A percentile compares a stretch with the other conserved stretches of the same genome.
Conservation (phyloP, 352 stramenopile genomes). For the Phytophthora cryptogea region DNA sequence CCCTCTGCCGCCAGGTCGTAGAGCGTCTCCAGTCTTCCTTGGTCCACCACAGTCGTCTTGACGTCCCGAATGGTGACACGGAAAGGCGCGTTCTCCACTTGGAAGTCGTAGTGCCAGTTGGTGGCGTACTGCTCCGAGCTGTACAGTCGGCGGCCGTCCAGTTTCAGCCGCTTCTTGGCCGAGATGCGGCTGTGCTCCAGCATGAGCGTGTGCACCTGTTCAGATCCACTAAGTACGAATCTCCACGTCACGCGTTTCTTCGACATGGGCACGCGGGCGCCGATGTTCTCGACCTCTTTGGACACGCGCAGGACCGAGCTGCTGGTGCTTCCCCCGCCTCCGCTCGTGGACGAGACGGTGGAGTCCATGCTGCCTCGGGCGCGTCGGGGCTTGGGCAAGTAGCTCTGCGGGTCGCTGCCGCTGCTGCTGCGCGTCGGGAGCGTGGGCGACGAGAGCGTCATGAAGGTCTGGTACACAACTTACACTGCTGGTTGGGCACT, state of each 20-base stretch:
- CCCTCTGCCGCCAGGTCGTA: slow-evolving; percentile 77
- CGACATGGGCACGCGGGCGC: slow-evolving; percentile 73
- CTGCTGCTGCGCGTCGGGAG: slow-evolving; percentile 25
- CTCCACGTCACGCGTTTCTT: slow-evolving; percentile 89
- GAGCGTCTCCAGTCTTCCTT: slow-evolving; percentile 66
- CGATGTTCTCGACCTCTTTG: slow-evolving; percentile 84
- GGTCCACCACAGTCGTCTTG: slow-evolving; percentile 70
- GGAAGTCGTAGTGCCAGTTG: slow-evolving; percentile 83
- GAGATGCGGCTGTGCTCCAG: slow-evolving; percentile 85
- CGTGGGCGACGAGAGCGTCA: slow-evolving; percentile 53
- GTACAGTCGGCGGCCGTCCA: slow-evolving; percentile 78
- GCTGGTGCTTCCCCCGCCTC: slow-evolving; percentile 21
- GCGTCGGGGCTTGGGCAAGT: slow-evolving; percentile 30
- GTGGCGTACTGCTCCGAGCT: slow-evolving; percentile 73
- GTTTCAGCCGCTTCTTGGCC: slow-evolving; percentile 81
- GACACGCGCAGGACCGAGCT: slow-evolving; percentile 63
- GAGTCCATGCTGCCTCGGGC: slow-evolving; percentile 42
- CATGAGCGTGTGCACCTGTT: slow-evolving; percentile 85
- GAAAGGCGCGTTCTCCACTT: slow-evolving; percentile 53
- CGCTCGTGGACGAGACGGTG: slow-evolving; percentile 22
- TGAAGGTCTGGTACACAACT: slow-evolving; percentile 1
- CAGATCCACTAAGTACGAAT: slow-evolving; percentile 74
- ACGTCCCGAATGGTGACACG: slow-evolving; percentile 77
- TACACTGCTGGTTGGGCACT: neutral
- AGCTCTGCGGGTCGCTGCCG: slow-evolving; percentile 23